Evolutionary conservation across 257 asterid genomes (phyloP), one percentile per base, ranked within the genome.

Genomic region (Nicotiana obtusifolia): DNA sequence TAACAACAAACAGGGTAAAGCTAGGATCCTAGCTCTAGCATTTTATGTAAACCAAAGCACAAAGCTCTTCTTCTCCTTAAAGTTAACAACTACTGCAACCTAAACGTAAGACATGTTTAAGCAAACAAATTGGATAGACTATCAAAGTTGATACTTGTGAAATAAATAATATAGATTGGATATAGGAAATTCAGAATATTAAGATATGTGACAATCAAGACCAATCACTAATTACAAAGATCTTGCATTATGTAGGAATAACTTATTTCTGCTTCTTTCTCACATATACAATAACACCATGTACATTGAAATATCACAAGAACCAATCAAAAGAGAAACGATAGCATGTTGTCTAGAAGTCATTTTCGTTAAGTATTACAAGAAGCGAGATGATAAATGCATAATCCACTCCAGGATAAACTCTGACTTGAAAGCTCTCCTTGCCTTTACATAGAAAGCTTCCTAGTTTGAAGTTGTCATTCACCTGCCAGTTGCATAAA

Each of bases 351-450:
- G 10, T 59, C 26, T 59, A 68, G 77, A 68, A 47, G 35, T 85
- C 89, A 52, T 81, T 83, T 81, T 87, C 89, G 49, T 54, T 83
- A 53, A 84, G 87, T 37, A 89, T 85, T 13, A 87, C 89, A 53
- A 89, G 82, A 67, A 89, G 80, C 24, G 89, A 86, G 16, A 82
- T 78, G 14, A 84, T 28, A 71, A 87, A 88, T 11, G 86, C 91
- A 67, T 78, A 87, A 17, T 84, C 89, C 62, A 84, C 81, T 44
- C 90, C 87, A 10, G 89, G 91, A 82, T 88, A 89, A 35, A 89
- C 84, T 85, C 88, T 86, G 49, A 87, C 91, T 86, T 84, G 86
- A 76, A 87, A 85, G 52, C 54, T 86, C 20, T 84, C 86, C 67
- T 81, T 83, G 26, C 78, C 83, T 68, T 68, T 68, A 33, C 28